Evolutionary conservation across 176 grass and related monocot species (phyloP), one percentile per base, ranked within the genome.

Genomic region (Saccharum spontaneum): DNA sequence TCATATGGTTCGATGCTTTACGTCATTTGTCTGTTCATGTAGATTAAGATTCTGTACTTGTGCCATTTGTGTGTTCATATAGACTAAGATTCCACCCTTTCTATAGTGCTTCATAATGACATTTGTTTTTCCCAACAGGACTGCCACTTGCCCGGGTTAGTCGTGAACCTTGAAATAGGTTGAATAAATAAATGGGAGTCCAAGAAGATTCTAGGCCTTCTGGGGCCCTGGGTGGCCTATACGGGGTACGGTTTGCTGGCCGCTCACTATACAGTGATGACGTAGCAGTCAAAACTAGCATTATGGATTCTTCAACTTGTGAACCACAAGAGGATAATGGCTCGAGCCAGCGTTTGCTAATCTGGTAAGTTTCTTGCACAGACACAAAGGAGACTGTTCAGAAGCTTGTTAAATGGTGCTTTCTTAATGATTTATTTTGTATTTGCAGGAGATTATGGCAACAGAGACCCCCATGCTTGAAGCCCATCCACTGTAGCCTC

Each of bases 401-500:
- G 16, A 59, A 67, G 33, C 38, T 24, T 26, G 38, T 67, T 75
- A 37, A n/a, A 31, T 38, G 50, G 23, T 20, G 63, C 69, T 79
- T 81, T 34, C 3, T 52, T 76, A 76, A 73, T 78, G n/a, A 30
- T 49, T 74, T 85, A 11, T 54, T 61, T 85, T 86, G 65, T 84
- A 39, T 71, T 79, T 80, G 46, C 85, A 98, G 97, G 50, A 79
- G 69, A 87, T 78, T 94, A 59, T 98, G 90, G 93, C 45, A 94
- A 79, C 91, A 95, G 30, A 90, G 95, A 75, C 93, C 96, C 9
- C 77, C 93, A 46, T 95, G 91, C 73, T 74, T 96, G 81, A 90
- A 89, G 84, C 93, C 97, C 70, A 89, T 96, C 48, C 91, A 95
- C 62, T 95, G 91, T 77, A 89, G 89, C 78, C 91, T 92, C 79